phyloP scores from a whole-genome alignment of 2,329 filamentous ascomycete genomes.

The Botrytis paeoniae region DNA sequence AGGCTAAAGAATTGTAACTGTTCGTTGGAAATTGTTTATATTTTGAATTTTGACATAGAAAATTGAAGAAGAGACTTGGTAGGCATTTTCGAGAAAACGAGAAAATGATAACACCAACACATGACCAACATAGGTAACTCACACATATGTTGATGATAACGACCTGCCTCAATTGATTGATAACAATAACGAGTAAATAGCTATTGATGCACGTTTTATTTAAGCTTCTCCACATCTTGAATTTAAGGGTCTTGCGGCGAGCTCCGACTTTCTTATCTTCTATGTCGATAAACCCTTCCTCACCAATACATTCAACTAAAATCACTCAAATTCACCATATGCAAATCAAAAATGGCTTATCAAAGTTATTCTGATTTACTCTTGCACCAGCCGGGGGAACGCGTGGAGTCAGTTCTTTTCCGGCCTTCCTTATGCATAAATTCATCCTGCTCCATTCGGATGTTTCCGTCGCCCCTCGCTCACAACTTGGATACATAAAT shows the following conservation, averaged over 20 bases:
- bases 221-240: not conserved
- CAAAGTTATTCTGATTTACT: not conserved
- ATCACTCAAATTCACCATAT: not conserved
- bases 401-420: not conserved
- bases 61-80: not conserved
- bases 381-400: not conserved
- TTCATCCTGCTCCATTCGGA: not conserved
- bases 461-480: not conserved
- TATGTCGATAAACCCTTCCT: not conserved
- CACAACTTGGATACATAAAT: not conserved
- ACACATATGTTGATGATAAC: not conserved
- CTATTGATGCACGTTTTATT: not conserved
- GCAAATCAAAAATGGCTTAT: not conserved
- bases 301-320: not conserved
- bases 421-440: not conserved
- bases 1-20: not conserved
- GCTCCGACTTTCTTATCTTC: constrained; percentile 9
- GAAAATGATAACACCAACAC: not conserved
- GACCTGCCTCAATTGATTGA: not conserved
- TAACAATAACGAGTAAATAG: not conserved
- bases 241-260: constrained; percentile 1
- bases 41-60: not conserved
- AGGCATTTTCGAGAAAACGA: not conserved
- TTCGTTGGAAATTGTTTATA: not conserved
- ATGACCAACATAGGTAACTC: not conserved